Evolutionary conservation across 1,139 yeast genomes (phyloP).

Genomic region (Suhomyces bolitotheri): DNA sequence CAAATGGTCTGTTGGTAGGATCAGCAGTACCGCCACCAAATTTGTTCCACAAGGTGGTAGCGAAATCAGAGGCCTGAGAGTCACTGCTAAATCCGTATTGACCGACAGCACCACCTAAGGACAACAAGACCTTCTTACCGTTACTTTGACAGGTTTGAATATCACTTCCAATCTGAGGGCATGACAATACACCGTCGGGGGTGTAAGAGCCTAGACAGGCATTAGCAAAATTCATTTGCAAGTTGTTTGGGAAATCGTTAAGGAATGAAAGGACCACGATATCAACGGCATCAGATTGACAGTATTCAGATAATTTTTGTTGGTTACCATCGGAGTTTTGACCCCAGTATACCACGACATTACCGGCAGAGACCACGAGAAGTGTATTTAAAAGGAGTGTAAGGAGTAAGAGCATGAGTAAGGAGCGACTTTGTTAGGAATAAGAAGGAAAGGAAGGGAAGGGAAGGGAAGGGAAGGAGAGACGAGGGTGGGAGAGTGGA

Average conservation of each 20-base stretch:
- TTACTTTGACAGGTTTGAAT: constrained; percentile 76
- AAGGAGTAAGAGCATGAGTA: constrained; percentile 8
- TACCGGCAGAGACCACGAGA: constrained; percentile 14
- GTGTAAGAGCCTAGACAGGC: constrained; percentile 58
- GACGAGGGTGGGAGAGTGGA: constrained; percentile 1
- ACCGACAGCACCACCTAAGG: constrained; percentile 89
- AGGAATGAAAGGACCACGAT: constrained; percentile 73
- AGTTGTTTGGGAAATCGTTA: constrained; percentile 53
- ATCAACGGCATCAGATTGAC: constrained; percentile 68
- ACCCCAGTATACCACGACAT: constrained; percentile 86
- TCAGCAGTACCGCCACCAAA: constrained; percentile 58
- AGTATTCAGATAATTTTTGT: constrained; percentile 62
- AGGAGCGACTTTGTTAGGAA: constrained; percentile 9
- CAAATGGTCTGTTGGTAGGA: constrained; percentile 67
- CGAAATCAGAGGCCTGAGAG: constrained; percentile 64
- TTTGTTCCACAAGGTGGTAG: constrained; percentile 76
- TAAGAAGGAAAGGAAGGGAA: constrained; percentile 8
- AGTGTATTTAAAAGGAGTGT: constrained; percentile 9
- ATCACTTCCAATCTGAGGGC: constrained; percentile 68
- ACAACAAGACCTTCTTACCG: constrained; percentile 77
- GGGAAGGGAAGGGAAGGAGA: constrained; percentile 1
- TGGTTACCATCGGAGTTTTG: constrained; percentile 83
- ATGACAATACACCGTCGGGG: constrained; percentile 54
- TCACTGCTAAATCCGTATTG: constrained; percentile 70
- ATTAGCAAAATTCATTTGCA: constrained; percentile 64